Conservation (phyloP, 2,329 filamentous ascomycete genomes). For the Diaporthe sp. region DNA sequence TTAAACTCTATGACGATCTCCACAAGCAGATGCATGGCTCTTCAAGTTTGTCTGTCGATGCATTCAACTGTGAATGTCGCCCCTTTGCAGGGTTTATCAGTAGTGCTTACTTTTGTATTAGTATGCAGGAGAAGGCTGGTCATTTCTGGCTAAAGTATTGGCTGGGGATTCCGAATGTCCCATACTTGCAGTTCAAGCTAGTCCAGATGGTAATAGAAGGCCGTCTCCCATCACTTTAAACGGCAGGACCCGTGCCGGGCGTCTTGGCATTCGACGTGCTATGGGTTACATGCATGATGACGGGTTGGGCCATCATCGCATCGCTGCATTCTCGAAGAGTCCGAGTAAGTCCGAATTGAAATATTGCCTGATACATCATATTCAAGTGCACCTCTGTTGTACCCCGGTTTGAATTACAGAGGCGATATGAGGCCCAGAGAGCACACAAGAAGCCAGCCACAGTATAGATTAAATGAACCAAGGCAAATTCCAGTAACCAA, state of each 20-base stretch:
- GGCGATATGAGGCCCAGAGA: no score
- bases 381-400: neutral
- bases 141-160: neutral
- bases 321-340: neutral
- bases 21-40: neutral
- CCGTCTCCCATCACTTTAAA: neutral
- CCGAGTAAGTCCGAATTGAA: neutral
- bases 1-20: neutral
- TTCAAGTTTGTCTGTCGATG: neutral
- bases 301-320: neutral
- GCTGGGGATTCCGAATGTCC: neutral
- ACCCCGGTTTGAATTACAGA: neutral
- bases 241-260: neutral
- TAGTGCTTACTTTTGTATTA: slow-evolving; percentile 5
- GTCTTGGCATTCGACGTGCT: neutral
- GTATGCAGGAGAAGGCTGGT: neutral
- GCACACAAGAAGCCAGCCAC: neutral
- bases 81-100: neutral
- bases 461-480: neutral
- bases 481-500: no score
- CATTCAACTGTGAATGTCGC: neutral
- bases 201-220: neutral
- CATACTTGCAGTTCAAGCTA: slow-evolving; percentile 1
- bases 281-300: neutral
- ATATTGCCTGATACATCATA: neutral